These are phyloP conservation scores for Sanguinoderma infundibulare DNA, from an alignment of 1,284 basidiomycete species.

Conservation along the genomic window DNA sequence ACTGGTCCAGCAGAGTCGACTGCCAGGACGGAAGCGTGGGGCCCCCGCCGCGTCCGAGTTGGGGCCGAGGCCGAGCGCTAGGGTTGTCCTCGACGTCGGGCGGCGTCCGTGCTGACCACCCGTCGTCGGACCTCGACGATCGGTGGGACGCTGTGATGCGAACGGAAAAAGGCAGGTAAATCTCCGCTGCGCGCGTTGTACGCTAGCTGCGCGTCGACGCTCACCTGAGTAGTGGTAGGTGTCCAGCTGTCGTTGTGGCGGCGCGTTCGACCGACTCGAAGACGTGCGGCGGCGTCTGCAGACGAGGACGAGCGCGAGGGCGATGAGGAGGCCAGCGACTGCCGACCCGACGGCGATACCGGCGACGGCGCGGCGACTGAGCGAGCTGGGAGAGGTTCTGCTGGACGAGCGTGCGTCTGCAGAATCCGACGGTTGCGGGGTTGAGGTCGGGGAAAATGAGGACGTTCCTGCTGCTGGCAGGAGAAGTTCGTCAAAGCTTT, in stretches of 20 bases:
- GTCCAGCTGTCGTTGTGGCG: neutral
- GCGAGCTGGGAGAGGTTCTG: neutral
- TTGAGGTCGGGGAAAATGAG: neutral
- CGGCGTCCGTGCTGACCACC: neutral
- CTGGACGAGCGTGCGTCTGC: neutral
- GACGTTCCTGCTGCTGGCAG: neutral
- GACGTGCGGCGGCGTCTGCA: neutral
- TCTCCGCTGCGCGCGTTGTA: too few relatives aligned
- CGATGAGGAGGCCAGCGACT: neutral
- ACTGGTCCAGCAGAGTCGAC: neutral
- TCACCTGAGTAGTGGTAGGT: neutral
- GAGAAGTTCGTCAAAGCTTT: neutral
- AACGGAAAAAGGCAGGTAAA: too few relatives aligned
- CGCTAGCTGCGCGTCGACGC: neutral
- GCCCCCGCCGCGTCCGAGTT: neutral
- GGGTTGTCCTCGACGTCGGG: neutral
- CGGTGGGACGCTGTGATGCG: too few relatives aligned
- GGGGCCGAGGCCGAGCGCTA: too few relatives aligned
- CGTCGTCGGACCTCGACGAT: neutral
- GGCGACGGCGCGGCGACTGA: neutral
- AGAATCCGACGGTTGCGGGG: neutral
- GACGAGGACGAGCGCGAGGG: neutral
- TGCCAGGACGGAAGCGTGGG: neutral
- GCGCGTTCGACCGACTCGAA: neutral
- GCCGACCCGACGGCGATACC: neutral